phyloP scores from a whole-genome alignment of 257 asterid species.

The Nicotiana knightiana region DNA sequence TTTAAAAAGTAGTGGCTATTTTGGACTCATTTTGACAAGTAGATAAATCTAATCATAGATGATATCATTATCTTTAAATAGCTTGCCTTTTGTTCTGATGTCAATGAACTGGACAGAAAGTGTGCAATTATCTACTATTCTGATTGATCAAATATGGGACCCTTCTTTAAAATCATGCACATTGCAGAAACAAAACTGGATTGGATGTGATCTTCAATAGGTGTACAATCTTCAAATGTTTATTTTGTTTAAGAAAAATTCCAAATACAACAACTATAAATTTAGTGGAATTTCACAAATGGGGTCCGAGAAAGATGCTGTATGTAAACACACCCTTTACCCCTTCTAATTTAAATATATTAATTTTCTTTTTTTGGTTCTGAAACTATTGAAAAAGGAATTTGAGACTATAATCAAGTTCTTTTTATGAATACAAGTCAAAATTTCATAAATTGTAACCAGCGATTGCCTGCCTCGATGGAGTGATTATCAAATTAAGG shows the following conservation, averaged over 20 bases:
- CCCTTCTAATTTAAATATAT: too few species aligned
- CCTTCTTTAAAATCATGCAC: constrained; percentile 6
- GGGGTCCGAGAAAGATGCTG: too few species aligned
- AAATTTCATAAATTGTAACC: too few species aligned
- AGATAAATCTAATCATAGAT: constrained; percentile 34
- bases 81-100: constrained; percentile 30
- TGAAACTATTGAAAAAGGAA: too few species aligned
- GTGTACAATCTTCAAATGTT: not conserved
- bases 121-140: constrained; percentile 9
- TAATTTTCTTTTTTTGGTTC: too few species aligned
- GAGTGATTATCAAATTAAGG: too few species aligned
- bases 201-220: not conserved
- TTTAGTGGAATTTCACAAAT: rapidly evolving
- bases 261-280: too few species aligned
- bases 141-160: constrained; percentile 16
- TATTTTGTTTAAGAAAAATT: too few species aligned
- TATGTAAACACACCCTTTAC: too few species aligned
- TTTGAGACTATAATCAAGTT: too few species aligned
- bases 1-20: constrained; percentile 1
- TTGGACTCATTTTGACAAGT: constrained; percentile 7
- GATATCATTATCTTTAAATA: constrained; percentile 29
- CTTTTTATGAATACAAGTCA: too few species aligned
- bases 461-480: too few species aligned
- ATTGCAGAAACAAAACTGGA: not conserved
- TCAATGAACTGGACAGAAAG: constrained; percentile 40